phyloP scores from a whole-genome alignment of 2,329 filamentous ascomycete genomes.

The Trichoderma hamatum region DNA sequence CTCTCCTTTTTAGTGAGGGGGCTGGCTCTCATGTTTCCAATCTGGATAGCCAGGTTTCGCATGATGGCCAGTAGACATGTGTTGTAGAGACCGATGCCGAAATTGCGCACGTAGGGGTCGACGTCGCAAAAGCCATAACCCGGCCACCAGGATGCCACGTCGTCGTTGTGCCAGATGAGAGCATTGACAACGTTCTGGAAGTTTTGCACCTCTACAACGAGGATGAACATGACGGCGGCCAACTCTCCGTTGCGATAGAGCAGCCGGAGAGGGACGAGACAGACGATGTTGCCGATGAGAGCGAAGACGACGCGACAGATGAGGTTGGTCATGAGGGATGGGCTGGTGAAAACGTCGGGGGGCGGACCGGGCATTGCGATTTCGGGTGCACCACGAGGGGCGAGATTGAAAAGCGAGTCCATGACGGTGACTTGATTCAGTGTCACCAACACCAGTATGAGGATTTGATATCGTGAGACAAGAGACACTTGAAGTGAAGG shows the following conservation, averaged over 20 bases:
- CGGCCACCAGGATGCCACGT: constrained; percentile 54
- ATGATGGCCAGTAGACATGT: constrained; percentile 59
- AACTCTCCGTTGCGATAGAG: constrained; percentile 58
- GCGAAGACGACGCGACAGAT: constrained; percentile 53
- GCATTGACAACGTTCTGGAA: constrained; percentile 54
- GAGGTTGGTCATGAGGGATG: constrained; percentile 49
- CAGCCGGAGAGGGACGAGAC: constrained; percentile 55
- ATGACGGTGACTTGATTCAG: not conserved
- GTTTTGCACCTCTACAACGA: constrained; percentile 51
- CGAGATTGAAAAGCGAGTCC: not conserved
- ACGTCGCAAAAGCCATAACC: constrained; percentile 60
- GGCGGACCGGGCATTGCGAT: constrained; percentile 1
- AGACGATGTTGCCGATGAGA: constrained; percentile 49
- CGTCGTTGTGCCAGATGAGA: constrained; percentile 56
- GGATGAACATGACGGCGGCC: constrained; percentile 54
- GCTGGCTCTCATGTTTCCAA: constrained; percentile 49
- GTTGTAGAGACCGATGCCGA: constrained; percentile 50
- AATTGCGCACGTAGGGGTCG: constrained; percentile 52
- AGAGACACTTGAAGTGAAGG: not conserved
- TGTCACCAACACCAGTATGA: too few species aligned
- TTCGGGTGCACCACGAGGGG: constrained; percentile 29
- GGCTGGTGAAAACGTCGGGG: constrained; percentile 33
- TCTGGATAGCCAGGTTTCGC: constrained; percentile 55
- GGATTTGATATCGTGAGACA: not conserved
- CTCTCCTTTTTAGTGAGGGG: constrained; percentile 47